These are phyloP conservation scores for Lasiodiplodia theobromae DNA, from an alignment of 2,329 filamentous ascomycete species.

Conservation along the genomic window DNA sequence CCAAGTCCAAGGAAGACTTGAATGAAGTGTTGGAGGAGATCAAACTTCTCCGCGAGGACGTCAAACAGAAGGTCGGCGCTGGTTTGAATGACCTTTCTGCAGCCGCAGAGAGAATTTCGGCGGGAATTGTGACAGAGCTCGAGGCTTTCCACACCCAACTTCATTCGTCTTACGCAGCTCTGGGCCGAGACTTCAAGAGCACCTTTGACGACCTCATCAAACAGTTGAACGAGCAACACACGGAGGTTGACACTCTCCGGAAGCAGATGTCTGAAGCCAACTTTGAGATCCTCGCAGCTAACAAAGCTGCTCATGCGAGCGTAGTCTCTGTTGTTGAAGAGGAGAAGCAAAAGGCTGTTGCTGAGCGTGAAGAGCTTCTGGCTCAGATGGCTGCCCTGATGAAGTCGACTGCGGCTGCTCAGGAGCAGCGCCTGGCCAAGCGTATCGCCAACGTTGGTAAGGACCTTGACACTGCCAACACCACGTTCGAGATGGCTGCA, in stretches of 20 bases:
- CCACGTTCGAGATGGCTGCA: constrained; percentile 70
- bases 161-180: constrained; percentile 80
- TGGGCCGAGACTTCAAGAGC: constrained; percentile 85
- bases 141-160: constrained; percentile 82
- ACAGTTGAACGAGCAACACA: constrained; percentile 77
- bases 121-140: constrained; percentile 86
- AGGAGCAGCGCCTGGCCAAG: constrained; percentile 73
- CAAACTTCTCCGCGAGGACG: constrained; percentile 83
- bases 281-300: constrained; percentile 71
- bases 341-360: constrained; percentile 74
- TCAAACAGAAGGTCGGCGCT: constrained; percentile 84
- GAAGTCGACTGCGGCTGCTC: constrained; percentile 73
- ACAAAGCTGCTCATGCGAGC: constrained; percentile 68
- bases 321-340: constrained; percentile 76
- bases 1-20: constrained; percentile 80
- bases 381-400: constrained; percentile 80
- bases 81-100: constrained; percentile 82
- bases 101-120: constrained; percentile 87
- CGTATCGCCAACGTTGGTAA: constrained; percentile 69
- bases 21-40: constrained; percentile 92
- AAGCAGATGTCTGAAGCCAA: constrained; percentile 76
- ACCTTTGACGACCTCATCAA: constrained; percentile 83
- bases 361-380: constrained; percentile 77
- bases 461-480: constrained; percentile 69
- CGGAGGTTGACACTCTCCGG: constrained; percentile 76